phyloP scores from a whole-genome alignment of 2,329 filamentous ascomycete species.

The Colletotrichum liriopes region DNA sequence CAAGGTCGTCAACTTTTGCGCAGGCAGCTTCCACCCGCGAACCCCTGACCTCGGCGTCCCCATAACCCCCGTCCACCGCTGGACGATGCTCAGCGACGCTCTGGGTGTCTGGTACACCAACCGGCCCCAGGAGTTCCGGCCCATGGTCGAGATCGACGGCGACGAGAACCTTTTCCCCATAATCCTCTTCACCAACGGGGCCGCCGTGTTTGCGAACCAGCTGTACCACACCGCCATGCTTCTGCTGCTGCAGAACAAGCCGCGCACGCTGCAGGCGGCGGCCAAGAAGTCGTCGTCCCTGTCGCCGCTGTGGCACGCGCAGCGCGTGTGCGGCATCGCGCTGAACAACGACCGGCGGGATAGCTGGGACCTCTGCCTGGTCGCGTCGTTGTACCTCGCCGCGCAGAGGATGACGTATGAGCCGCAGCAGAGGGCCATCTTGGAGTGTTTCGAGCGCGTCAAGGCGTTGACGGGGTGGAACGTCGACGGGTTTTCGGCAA shows the following conservation, averaged over 20 bases:
- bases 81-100: constrained; percentile 51
- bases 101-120: constrained; percentile 53
- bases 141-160: constrained; percentile 53
- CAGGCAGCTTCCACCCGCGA: constrained; percentile 47
- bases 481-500: constrained; percentile 46
- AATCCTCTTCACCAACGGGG: constrained; percentile 56
- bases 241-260: constrained; percentile 66
- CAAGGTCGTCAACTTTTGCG: constrained; percentile 53
- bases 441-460: constrained; percentile 57
- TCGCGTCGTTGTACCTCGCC: constrained; percentile 62
- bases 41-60: constrained; percentile 16
- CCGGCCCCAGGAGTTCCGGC: constrained; percentile 52
- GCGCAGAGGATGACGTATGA: constrained; percentile 64
- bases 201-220: constrained; percentile 66
- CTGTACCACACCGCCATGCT: constrained; percentile 71
- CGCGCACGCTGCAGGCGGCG: constrained; percentile 57
- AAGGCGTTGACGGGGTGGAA: constrained; percentile 60
- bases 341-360: constrained; percentile 61
- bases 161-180: constrained; percentile 52
- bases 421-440: constrained; percentile 61
- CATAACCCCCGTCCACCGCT: constrained; percentile 47
- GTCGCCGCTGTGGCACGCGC: constrained; percentile 65
- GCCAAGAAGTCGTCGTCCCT: constrained; percentile 51
- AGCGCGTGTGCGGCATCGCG: constrained; percentile 64
- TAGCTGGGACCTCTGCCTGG: constrained; percentile 64